Evolutionary conservation across 176 grass and related monocot species (phyloP).

Genomic region (Rhynchospora pubera): DNA sequence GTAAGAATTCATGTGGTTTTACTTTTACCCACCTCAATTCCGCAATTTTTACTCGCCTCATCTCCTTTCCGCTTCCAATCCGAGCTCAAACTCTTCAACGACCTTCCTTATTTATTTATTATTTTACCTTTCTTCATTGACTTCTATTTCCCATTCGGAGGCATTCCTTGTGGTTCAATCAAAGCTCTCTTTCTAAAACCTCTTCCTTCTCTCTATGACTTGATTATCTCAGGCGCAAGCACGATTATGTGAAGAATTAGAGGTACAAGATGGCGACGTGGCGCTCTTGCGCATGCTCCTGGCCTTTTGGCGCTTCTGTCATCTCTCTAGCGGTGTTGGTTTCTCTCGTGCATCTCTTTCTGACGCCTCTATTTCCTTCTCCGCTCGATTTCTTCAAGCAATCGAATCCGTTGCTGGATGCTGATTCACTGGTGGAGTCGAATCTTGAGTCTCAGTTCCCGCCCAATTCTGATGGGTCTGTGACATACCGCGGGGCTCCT

Average conservation of each 20-base stretch:
- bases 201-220: neutral
- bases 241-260: neutral
- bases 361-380: constrained; percentile 46
- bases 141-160: too few species aligned
- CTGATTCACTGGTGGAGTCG: constrained; percentile 20
- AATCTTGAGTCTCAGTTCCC: constrained; percentile 36
- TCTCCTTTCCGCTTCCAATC: too few species aligned
- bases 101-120: too few species aligned
- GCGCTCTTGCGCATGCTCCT: constrained; percentile 38
- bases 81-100: too few species aligned
- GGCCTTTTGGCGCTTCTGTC: constrained; percentile 24
- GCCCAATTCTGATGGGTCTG: constrained; percentile 33
- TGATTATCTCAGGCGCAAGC: neutral
- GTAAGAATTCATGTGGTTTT: too few species aligned
- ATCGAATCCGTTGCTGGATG: neutral
- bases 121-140: too few species aligned
- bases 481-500: constrained; percentile 47
- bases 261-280: neutral
- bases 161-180: too few species aligned
- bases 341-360: constrained; percentile 39
- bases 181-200: too few species aligned
- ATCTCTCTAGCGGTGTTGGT: constrained; percentile 35
- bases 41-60: too few species aligned
- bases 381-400: constrained; percentile 35
- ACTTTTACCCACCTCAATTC: too few species aligned